Evolutionary conservation across 208 protist species (phyloP).

Genomic region (Acanthamoeba lenticulata): DNA sequence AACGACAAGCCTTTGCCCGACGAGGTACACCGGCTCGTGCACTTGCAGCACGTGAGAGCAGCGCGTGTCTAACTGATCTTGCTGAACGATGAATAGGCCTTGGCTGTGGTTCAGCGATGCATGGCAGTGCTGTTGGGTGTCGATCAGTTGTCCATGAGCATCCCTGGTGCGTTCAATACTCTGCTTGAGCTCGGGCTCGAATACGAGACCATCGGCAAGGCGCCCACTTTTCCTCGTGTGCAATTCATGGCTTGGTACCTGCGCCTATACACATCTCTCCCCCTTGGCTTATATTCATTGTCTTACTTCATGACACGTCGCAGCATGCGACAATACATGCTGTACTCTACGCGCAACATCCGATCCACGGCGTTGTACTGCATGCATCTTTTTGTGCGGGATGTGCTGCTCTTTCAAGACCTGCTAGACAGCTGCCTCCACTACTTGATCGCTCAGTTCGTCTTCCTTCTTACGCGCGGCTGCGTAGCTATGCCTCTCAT

Average conservation of each 20-base stretch:
- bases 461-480: not conserved
- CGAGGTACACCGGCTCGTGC: not conserved
- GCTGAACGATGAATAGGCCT: not conserved
- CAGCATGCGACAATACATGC: slow-evolving; percentile 35
- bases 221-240: not conserved
- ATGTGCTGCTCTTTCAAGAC: not conserved
- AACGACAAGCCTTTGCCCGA: too few relatives aligned
- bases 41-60: not conserved
- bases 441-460: slow-evolving; percentile 18
- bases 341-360: not conserved
- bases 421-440: slow-evolving; percentile 9
- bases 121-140: not conserved
- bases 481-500: not conserved
- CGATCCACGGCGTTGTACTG: slow-evolving; percentile 21
- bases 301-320: not conserved
- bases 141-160: not conserved
- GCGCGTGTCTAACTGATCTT: not conserved
- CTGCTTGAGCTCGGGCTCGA: not conserved
- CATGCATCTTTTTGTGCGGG: not conserved
- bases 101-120: not conserved
- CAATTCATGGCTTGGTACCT: not conserved
- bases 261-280: not conserved
- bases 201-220: not conserved
- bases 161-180: not conserved
- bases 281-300: not conserved